phyloP scores from a whole-genome alignment of 495 filamentous ascomycete genomes.

The Penicillium malachiteum region DNA sequence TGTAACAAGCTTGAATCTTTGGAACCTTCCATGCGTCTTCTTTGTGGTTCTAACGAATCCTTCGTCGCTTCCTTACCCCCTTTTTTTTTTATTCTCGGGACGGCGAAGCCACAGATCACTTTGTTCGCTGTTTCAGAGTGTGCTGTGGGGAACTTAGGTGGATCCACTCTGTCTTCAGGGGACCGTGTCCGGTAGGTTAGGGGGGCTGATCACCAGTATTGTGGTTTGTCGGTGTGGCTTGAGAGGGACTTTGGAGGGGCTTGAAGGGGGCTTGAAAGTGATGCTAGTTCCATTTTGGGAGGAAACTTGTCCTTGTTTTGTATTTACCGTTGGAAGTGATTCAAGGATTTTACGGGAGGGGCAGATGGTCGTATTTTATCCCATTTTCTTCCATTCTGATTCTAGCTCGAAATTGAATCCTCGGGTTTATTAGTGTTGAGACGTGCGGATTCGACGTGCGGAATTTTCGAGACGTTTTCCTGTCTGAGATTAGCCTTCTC shows the following conservation, averaged over 20 bases:
- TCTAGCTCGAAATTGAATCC: neutral
- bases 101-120: constrained; percentile 27
- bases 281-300: neutral
- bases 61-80: constrained; percentile 9
- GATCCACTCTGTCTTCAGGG: constrained; percentile 9
- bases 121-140: constrained; percentile 30
- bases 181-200: constrained; percentile 8
- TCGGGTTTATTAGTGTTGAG: neutral
- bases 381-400: neutral
- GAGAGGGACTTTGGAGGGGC: neutral
- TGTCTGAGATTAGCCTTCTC: neutral
- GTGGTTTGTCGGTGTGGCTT: constrained; percentile 16
- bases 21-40: no score
- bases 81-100: constrained; percentile 12
- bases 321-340: neutral
- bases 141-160: constrained; percentile 21
- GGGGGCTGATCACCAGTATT: constrained; percentile 4
- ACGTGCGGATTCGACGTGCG: no score
- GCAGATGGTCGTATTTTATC: neutral
- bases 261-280: neutral
- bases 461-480: constrained; percentile 1
- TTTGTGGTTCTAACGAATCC: neutral
- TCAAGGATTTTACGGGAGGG: neutral
- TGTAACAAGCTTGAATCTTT: no score
- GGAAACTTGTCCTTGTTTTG: neutral